Percentiles rank a stretch among this genome's conserved stretches.
Conservation (phyloP, 805 yeast species). For the Starmerella apicola region DNA sequence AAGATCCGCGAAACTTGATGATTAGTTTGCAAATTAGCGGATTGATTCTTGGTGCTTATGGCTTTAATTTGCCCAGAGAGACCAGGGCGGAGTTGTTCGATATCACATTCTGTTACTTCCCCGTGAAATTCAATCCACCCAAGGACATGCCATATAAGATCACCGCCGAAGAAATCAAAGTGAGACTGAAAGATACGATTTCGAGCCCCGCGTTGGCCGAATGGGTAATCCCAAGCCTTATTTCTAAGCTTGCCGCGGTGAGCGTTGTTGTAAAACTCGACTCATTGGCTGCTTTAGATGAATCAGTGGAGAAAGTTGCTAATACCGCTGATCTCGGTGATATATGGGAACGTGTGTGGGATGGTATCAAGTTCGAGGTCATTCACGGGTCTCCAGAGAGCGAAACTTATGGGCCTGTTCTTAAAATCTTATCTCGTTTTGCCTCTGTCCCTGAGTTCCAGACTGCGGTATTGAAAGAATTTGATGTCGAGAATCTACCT, state of each 20-base stretch:
- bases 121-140: constrained; percentile 89
- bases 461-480: constrained; percentile 22
- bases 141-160: constrained; percentile 75
- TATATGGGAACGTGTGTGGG: constrained; percentile 71
- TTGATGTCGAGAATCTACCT: constrained; percentile 30
- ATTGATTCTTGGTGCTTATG: constrained; percentile 30
- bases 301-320: constrained; percentile 41
- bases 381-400: constrained; percentile 59
- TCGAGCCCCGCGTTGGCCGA: constrained; percentile 57
- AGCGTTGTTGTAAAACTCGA: constrained; percentile 43
- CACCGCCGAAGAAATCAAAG: constrained; percentile 59
- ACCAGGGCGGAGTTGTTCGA: constrained; percentile 66
- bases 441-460: constrained; percentile 28
- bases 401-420: constrained; percentile 22
- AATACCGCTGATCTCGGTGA: constrained; percentile 37
- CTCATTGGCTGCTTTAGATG: constrained; percentile 48
- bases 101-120: constrained; percentile 85
- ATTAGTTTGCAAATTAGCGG: constrained; percentile 49
- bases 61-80: constrained; percentile 31
- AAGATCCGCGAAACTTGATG: constrained; percentile 82
- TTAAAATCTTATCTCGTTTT: constrained; percentile 18
- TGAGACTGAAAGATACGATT: constrained; percentile 43
- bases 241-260: constrained; percentile 55
- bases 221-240: constrained; percentile 62
- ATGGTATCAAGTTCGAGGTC: constrained; percentile 78